Percentiles rank a stretch among this genome's conserved stretches.
Evolutionary conservation across 306 rosid genomes (phyloP).

Genomic region (Prunus dulcis): DNA sequence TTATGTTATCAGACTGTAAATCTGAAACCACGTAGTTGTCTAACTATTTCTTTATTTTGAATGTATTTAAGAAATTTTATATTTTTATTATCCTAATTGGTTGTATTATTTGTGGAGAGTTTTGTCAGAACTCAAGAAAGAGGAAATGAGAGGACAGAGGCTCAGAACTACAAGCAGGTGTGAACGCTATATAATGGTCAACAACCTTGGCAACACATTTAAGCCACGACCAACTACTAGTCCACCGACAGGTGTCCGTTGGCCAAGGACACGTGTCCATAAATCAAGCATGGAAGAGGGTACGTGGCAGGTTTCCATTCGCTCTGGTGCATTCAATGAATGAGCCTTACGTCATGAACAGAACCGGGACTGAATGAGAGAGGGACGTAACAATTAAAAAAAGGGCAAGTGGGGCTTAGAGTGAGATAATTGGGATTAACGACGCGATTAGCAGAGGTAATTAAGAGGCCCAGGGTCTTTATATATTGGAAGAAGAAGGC

Average conservation of each 20-base stretch:
- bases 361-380: neutral
- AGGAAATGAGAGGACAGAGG: too few relatives aligned
- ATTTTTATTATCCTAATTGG: too few relatives aligned
- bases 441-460: slow-evolving; percentile 13
- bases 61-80: too few relatives aligned
- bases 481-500: slow-evolving; percentile 27
- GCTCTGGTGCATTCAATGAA: neutral
- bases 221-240: slow-evolving; percentile 2
- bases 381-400: neutral
- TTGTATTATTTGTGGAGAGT: too few relatives aligned
- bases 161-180: slow-evolving; percentile 8
- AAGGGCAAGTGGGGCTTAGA: slow-evolving; percentile 18
- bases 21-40: too few relatives aligned
- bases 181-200: slow-evolving; percentile 41
- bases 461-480: slow-evolving; percentile 12
- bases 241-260: slow-evolving; percentile 45
- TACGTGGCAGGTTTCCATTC: neutral
- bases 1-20: too few relatives aligned
- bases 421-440: slow-evolving; percentile 30
- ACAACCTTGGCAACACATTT: slow-evolving; percentile 20
- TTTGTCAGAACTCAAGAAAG: too few relatives aligned
- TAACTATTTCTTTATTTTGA: too few relatives aligned
- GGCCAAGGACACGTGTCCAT: slow-evolving; percentile 26
- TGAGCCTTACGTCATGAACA: slow-evolving; percentile 17
- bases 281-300: rapidly evolving